phyloP scores from a whole-genome alignment of 2,329 filamentous ascomycete species.

The Rutstroemia sydowiana region DNA sequence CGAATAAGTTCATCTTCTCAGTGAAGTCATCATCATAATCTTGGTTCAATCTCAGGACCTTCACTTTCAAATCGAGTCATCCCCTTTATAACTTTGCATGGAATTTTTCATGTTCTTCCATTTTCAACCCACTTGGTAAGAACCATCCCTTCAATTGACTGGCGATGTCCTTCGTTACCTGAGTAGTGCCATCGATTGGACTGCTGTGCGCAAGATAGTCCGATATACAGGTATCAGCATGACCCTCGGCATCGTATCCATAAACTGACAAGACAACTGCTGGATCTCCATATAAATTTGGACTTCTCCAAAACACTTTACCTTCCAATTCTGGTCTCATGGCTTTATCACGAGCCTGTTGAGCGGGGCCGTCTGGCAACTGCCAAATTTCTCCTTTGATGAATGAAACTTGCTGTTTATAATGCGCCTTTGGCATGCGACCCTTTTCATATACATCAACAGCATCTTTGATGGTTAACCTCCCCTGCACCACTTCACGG shows the following conservation, averaged over 20 bases:
- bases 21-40: too few relatives aligned
- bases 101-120: too few relatives aligned
- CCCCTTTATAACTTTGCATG: too few relatives aligned
- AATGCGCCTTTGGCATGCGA: neutral
- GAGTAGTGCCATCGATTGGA: too few relatives aligned
- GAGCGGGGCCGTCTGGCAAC: conserved; percentile 30
- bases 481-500: neutral
- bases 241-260: conserved; percentile 34
- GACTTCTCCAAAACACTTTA: conserved; percentile 30
- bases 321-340: conserved; percentile 33
- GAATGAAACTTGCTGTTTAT: conserved; percentile 32
- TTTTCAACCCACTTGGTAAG: too few relatives aligned
- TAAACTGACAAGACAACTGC: conserved; percentile 33
- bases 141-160: too few relatives aligned
- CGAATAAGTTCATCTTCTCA: too few relatives aligned
- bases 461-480: neutral
- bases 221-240: conserved; percentile 12
- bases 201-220: too few relatives aligned
- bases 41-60: too few relatives aligned
- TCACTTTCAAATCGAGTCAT: too few relatives aligned
- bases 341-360: conserved; percentile 31
- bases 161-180: too few relatives aligned
- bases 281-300: conserved; percentile 36
- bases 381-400: conserved; percentile 33
- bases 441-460: neutral